A percentile compares a stretch with the other conserved stretches of the same genome.
Conservation (phyloP, 169 alveolate genomes). For the Plasmodium vivax region DNA sequence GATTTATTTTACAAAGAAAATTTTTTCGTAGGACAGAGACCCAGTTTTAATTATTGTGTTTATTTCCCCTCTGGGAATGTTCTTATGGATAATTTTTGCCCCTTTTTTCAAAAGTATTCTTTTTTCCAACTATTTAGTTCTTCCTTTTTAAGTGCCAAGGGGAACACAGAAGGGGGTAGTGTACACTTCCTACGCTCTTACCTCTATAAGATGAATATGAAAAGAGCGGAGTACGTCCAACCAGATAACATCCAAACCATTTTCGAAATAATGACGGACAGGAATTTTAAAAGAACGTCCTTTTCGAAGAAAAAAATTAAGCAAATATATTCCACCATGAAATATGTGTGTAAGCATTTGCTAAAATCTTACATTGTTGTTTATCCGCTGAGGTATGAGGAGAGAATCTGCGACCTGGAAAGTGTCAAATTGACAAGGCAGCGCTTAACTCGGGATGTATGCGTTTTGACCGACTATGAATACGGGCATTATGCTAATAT, state of each 20-base stretch:
- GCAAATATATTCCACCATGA: conserved; percentile 38
- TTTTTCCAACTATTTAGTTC: conserved; percentile 44
- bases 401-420: neutral
- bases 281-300: neutral
- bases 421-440: neutral
- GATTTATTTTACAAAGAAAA: conserved; percentile 25
- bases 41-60: neutral
- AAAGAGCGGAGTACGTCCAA: conserved; percentile 12
- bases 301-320: neutral
- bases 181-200: neutral
- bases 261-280: conserved; percentile 4
- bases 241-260: neutral
- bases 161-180: neutral
- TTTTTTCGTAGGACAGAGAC: neutral
- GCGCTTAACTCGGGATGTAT: neutral
- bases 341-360: conserved; percentile 17
- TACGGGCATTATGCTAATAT: neutral
- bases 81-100: neutral
- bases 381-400: neutral
- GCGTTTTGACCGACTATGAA: conserved; percentile 53
- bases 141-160: conserved; percentile 21
- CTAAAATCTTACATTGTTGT: conserved; percentile 35
- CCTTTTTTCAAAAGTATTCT: conserved; percentile 45
- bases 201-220: conserved; percentile 9
- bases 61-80: conserved; percentile 5